A percentile compares a stretch with the other conserved stretches of the same genome.
Evolutionary conservation across 306 rosid genomes (phyloP).

Genomic region (Castanea mollissima): DNA sequence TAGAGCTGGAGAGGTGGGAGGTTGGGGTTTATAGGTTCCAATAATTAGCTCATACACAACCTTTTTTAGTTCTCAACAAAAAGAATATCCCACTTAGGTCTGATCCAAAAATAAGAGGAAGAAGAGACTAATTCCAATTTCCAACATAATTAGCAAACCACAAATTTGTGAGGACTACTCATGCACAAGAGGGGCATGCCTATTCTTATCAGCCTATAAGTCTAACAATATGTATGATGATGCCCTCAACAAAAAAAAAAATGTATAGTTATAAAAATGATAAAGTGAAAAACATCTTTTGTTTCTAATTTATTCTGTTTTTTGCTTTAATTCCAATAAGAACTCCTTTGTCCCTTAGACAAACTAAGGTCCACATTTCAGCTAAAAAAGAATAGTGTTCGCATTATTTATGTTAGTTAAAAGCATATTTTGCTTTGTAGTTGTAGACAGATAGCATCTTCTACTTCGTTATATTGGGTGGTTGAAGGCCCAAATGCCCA

Average conservation of each 20-base stretch:
- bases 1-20: background rate
- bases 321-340: background rate
- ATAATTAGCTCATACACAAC: background rate
- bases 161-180: background rate
- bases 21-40: background rate
- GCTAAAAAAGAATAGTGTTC: background rate
- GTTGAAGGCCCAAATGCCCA: slow-evolving; percentile 17
- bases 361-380: slow-evolving; percentile 21
- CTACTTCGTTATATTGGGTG: background rate
- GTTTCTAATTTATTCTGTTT: slow-evolving; percentile 4
- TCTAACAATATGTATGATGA: background rate
- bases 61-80: background rate
- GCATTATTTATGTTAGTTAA: background rate
- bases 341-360: background rate
- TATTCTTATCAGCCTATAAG: background rate
- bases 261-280: background rate
- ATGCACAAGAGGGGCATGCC: background rate
- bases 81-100: background rate
- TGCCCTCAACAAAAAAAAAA: no score
- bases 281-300: background rate
- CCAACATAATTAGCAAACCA: background rate
- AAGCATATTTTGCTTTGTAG: background rate
- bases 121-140: background rate
- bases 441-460: slow-evolving; percentile 14
- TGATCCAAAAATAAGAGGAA: background rate